Percentiles rank a stretch among this genome's conserved stretches.
These are phyloP conservation scores for Mucor mucedo DNA, from an alignment of 371 early-diverging fungal species.

Conservation along the genomic window DNA sequence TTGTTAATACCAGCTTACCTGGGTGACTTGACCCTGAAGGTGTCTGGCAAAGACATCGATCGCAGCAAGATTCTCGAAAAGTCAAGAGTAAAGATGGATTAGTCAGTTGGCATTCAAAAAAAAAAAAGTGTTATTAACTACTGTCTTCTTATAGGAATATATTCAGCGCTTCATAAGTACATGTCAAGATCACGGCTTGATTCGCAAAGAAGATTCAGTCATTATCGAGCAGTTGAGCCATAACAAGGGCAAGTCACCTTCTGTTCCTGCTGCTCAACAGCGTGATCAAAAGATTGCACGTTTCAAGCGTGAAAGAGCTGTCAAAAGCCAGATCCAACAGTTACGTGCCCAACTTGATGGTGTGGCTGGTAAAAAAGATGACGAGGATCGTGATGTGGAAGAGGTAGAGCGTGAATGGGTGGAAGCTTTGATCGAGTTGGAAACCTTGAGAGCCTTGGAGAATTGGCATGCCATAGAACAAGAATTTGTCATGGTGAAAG, in stretches of 20 bases:
- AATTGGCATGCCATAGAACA: constrained; percentile 69
- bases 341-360: constrained; percentile 38
- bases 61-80: constrained; percentile 50
- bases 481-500: constrained; percentile 75
- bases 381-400: constrained; percentile 60
- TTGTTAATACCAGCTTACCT: constrained; percentile 79
- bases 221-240: constrained; percentile 33
- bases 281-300: constrained; percentile 80
- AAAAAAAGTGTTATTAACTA: background rate
- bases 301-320: constrained; percentile 75
- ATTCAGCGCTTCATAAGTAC: constrained; percentile 57
- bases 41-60: constrained; percentile 37
- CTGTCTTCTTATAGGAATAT: constrained; percentile 27
- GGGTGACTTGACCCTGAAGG: constrained; percentile 70
- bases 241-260: constrained; percentile 19
- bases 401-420: constrained; percentile 73
- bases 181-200: constrained; percentile 69
- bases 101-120: background rate
- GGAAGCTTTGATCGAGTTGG: constrained; percentile 62
- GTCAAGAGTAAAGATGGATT: constrained; percentile 51
- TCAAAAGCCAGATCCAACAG: constrained; percentile 58
- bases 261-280: constrained; percentile 39
- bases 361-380: constrained; percentile 20
- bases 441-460: constrained; percentile 68
- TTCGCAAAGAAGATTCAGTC: constrained; percentile 52